A percentile compares a stretch with the other conserved stretches of the same genome.
These are phyloP conservation scores for Danielia reshetovae DNA, from an alignment of 805 yeast genomes.

Conservation along the genomic window DNA sequence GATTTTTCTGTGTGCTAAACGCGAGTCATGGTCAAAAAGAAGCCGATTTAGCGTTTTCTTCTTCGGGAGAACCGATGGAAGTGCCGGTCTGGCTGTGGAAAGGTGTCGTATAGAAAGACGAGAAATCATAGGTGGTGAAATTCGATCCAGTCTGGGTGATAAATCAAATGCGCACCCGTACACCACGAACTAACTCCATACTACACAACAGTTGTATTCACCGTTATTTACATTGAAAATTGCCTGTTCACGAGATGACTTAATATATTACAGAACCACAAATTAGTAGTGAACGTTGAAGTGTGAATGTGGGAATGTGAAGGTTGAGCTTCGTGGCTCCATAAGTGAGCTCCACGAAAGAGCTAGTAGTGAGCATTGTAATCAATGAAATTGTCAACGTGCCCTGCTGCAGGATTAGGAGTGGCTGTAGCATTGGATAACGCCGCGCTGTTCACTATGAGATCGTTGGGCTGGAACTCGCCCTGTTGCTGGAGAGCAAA, in stretches of 20 bases:
- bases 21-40: slow-evolving; percentile 63
- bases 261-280: too few relatives aligned
- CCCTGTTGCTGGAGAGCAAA: slow-evolving; percentile 8
- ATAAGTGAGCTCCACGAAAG: neutral
- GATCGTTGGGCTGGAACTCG: slow-evolving; percentile 11
- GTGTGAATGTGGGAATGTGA: too few relatives aligned
- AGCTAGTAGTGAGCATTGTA: slow-evolving; percentile 16
- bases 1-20: slow-evolving; percentile 50
- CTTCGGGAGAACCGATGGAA: slow-evolving; percentile 46
- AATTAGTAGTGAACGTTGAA: too few relatives aligned
- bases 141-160: too few relatives aligned
- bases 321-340: too few relatives aligned
- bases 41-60: slow-evolving; percentile 53
- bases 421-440: slow-evolving; percentile 10
- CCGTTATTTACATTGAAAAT: too few relatives aligned
- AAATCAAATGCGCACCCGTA: too few relatives aligned
- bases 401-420: slow-evolving; percentile 10
- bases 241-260: too few relatives aligned
- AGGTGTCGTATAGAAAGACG: slow-evolving; percentile 1
- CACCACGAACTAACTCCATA: too few relatives aligned
- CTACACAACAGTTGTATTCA: too few relatives aligned
- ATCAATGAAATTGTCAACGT: slow-evolving; percentile 25
- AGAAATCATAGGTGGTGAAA: too few relatives aligned
- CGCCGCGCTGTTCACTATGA: slow-evolving; percentile 12
- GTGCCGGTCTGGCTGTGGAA: slow-evolving; percentile 20